These are phyloP conservation scores for Apiotrichum akiyoshidainum DNA, from an alignment of 1,284 basidiomycete genomes.

Conservation along the genomic window DNA sequence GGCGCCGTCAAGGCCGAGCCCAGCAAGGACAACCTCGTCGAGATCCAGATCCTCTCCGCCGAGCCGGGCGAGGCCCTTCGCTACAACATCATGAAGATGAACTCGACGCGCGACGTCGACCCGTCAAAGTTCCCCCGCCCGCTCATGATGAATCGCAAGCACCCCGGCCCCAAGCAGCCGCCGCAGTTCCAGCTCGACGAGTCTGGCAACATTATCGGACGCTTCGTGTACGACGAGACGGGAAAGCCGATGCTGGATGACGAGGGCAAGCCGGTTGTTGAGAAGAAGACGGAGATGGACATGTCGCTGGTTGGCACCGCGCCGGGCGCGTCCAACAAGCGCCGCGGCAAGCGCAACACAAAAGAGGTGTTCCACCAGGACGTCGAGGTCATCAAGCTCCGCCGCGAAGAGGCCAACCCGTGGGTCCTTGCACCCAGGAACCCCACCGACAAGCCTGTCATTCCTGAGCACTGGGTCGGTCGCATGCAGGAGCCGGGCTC, in stretches of 20 bases:
- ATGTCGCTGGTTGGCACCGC: constrained; percentile 37
- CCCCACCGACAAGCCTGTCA: constrained; percentile 13
- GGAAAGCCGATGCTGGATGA: constrained; percentile 40
- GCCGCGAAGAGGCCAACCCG: constrained; percentile 44
- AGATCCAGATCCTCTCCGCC: constrained; percentile 42
- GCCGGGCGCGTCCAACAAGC: constrained; percentile 21
- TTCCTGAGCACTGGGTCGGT: constrained; percentile 45
- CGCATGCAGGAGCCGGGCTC: constrained; percentile 34
- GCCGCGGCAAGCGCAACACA: constrained; percentile 26
- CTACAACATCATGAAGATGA: constrained; percentile 44
- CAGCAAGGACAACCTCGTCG: constrained; percentile 21
- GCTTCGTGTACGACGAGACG: constrained; percentile 39
- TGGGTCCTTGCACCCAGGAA: constrained; percentile 44
- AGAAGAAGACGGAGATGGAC: constrained; percentile 37
- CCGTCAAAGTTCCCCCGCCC: constrained; percentile 32
- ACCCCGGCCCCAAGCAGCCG: constrained; percentile 31
- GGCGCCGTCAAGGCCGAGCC: constrained; percentile 10
- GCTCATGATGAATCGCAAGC: constrained; percentile 43
- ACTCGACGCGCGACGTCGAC: constrained; percentile 31
- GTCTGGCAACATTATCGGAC: constrained; percentile 38
- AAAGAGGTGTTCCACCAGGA: constrained; percentile 47
- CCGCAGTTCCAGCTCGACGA: constrained; percentile 36
- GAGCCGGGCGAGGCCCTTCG: constrained; percentile 23
- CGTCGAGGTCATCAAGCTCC: constrained; percentile 39
- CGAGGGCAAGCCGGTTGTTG: constrained; percentile 38